Evolutionary conservation across 2,329 filamentous ascomycete species (phyloP).

Genomic region (Diaporthe batatas): DNA sequence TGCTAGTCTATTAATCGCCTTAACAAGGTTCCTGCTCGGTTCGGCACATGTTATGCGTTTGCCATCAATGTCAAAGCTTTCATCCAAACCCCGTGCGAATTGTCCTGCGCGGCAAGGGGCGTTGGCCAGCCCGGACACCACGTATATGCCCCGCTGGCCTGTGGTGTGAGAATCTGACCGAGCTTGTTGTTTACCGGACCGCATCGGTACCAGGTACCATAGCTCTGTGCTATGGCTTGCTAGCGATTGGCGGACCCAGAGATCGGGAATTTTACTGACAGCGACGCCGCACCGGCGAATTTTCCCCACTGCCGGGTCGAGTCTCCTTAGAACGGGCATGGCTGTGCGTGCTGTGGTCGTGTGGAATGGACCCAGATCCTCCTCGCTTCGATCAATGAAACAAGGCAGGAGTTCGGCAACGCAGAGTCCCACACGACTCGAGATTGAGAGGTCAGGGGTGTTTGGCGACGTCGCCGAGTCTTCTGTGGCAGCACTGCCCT

Average conservation of each 20-base stretch:
- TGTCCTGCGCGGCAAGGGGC: neutral
- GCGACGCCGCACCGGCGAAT: conserved; percentile 40
- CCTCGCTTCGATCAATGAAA: conserved; percentile 40
- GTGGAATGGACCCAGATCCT: conserved; percentile 41
- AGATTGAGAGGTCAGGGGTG: conserved; percentile 33
- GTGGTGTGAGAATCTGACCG: conserved; percentile 25
- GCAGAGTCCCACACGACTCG: conserved; percentile 33
- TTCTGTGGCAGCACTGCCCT: conserved; percentile 20
- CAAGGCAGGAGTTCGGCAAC: conserved; percentile 35
- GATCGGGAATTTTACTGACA: conserved; percentile 41
- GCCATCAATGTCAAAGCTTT: conserved; percentile 10
- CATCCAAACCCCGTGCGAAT: neutral
- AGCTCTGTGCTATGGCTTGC: conserved; percentile 34
- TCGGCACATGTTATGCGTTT: conserved; percentile 27
- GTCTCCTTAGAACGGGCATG: conserved; percentile 38
- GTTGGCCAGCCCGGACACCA: neutral
- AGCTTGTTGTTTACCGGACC: conserved; percentile 11
- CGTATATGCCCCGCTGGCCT: neutral
- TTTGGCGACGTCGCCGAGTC: conserved; percentile 22
- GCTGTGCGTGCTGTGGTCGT: conserved; percentile 31
- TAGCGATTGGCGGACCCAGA: conserved; percentile 42
- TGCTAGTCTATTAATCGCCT: conserved; percentile 5
- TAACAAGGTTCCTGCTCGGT: conserved; percentile 25
- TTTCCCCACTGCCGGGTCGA: conserved; percentile 39
- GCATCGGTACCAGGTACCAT: conserved; percentile 23